These are phyloP conservation scores for Mycena kentingensis DNA, from an alignment of 768 basidiomycete species.

Conservation along the genomic window DNA sequence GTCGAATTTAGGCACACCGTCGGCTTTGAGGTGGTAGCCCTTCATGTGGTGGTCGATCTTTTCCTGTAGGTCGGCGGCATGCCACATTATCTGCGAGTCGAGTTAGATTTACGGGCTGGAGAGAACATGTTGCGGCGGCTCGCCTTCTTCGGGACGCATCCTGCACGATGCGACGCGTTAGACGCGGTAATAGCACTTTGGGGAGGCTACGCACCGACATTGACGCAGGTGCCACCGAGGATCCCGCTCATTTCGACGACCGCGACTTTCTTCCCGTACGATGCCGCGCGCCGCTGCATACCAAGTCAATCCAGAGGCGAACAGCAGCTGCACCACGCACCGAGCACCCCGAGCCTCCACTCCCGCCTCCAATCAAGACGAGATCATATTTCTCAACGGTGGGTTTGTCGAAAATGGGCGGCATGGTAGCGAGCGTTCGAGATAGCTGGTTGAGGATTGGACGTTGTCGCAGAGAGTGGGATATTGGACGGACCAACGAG, in stretches of 20 bases:
- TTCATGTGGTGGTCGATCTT: conserved; percentile 72
- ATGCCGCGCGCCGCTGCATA: conserved; percentile 83
- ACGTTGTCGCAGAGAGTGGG: conserved; percentile 1
- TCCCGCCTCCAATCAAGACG: conserved; percentile 90
- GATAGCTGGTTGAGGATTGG: conserved; percentile 39
- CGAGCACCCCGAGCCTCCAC: conserved; percentile 87
- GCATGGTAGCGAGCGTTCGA: conserved; percentile 60
- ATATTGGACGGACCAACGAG: conserved; percentile 15
- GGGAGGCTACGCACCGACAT: conserved; percentile 73
- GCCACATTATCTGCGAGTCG: conserved; percentile 90
- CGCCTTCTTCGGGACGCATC: conserved; percentile 97
- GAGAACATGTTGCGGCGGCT: conserved; percentile 12
- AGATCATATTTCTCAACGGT: conserved; percentile 74
- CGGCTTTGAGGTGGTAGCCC: conserved; percentile 72
- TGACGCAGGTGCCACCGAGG: conserved; percentile 96
- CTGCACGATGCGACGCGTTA: conserved; percentile 46
- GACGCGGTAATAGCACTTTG: not conserved
- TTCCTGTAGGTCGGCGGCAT: conserved; percentile 88
- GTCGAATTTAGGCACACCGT: conserved; percentile 65
- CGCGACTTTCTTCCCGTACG: conserved; percentile 92
- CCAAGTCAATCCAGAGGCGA: not conserved
- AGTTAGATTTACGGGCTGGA: conserved; percentile 5
- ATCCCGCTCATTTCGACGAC: conserved; percentile 74
- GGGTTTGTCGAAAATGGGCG: conserved; percentile 66
- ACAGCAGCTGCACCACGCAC: conserved; percentile 38